phyloP scores from a whole-genome alignment of 2,329 filamentous ascomycete genomes.

The Cladosporium sp. region DNA sequence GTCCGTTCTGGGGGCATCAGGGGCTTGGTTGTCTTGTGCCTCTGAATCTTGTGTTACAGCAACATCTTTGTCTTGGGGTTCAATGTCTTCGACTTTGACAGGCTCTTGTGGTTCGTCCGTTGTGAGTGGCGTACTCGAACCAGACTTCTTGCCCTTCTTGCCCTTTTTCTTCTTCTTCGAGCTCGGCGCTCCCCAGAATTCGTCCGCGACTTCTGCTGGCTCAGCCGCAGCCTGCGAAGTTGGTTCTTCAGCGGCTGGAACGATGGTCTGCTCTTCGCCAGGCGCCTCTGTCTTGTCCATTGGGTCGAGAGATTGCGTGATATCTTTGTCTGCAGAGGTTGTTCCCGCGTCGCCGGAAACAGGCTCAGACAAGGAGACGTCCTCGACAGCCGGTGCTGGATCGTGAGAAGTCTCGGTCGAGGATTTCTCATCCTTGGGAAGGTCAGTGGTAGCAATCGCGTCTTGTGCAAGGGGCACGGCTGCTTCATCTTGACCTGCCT shows the following conservation, averaged over 20 bases:
- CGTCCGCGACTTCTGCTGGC: slow-evolving; percentile 13
- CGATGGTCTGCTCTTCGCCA: not conserved
- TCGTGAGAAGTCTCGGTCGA: not conserved
- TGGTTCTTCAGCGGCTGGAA: not conserved
- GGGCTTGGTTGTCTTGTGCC: not conserved
- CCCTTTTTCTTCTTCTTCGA: slow-evolving; percentile 38
- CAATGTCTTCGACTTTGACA: slow-evolving; percentile 28
- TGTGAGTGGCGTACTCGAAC: not conserved
- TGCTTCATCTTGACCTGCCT: not conserved
- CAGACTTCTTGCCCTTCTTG: slow-evolving; percentile 24
- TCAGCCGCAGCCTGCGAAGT: not conserved
- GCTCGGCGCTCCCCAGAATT: slow-evolving; percentile 7
- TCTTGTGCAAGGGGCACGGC: not conserved
- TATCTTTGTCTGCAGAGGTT: not conserved
- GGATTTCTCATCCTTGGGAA: not conserved
- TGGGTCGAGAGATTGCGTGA: not conserved
- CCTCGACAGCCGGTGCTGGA: not conserved
- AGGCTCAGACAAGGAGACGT: not conserved
- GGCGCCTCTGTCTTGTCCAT: not conserved
- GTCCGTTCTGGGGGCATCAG: slow-evolving; percentile 11
- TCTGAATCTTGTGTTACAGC: not conserved
- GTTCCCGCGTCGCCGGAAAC: not conserved
- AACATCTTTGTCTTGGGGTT: not conserved
- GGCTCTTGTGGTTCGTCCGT: slow-evolving; percentile 15
- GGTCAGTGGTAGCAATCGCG: not conserved